These are phyloP conservation scores for Silybum marianum DNA, from an alignment of 129 eudicot species.

Conservation along the genomic window DNA sequence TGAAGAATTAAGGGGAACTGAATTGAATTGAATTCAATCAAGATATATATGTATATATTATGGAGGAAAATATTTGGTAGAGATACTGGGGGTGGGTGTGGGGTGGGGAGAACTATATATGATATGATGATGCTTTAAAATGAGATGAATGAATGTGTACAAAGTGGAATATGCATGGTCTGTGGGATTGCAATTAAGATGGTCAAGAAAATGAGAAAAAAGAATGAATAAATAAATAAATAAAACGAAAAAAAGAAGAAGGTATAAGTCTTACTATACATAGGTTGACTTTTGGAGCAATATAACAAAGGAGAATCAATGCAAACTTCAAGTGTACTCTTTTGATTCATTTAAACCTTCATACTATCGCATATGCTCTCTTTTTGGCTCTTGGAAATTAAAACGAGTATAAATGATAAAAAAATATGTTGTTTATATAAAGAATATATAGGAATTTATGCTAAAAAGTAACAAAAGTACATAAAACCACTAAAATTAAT, in stretches of 20 bases:
- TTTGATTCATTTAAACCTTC: slow-evolving; percentile 19
- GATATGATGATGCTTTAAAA: slow-evolving; percentile 37
- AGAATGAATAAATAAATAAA: slow-evolving; percentile 4
- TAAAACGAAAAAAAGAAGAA: not conserved
- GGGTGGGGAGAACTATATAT: slow-evolving; percentile 31
- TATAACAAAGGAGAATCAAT: slow-evolving; percentile 11
- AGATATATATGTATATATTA: slow-evolving; percentile 20
- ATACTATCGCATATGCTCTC: slow-evolving; percentile 15
- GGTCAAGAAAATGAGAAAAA: slow-evolving; percentile 31
- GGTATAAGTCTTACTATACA: slow-evolving; percentile 27
- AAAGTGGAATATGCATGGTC: slow-evolving; percentile 37
- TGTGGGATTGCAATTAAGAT: slow-evolving; percentile 27
- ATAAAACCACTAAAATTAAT: not conserved
- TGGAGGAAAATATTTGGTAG: slow-evolving; percentile 31
- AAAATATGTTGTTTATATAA: not conserved
- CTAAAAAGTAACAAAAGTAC: not conserved
- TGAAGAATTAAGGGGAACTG: slow-evolving; percentile 3
- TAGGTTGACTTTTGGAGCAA: slow-evolving; percentile 28
- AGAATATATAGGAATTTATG: not conserved
- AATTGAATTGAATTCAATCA: slow-evolving; percentile 3
- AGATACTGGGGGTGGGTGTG: slow-evolving; percentile 38
- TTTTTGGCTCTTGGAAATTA: not conserved
- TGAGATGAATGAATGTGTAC: slow-evolving; percentile 54
- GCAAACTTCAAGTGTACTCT: slow-evolving; percentile 33
- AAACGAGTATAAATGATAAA: slow-evolving; percentile 20